Base-by-base conservation (phyloP, 164 flowering plant genomes). In the Magnolia changhungtana region DNA sequence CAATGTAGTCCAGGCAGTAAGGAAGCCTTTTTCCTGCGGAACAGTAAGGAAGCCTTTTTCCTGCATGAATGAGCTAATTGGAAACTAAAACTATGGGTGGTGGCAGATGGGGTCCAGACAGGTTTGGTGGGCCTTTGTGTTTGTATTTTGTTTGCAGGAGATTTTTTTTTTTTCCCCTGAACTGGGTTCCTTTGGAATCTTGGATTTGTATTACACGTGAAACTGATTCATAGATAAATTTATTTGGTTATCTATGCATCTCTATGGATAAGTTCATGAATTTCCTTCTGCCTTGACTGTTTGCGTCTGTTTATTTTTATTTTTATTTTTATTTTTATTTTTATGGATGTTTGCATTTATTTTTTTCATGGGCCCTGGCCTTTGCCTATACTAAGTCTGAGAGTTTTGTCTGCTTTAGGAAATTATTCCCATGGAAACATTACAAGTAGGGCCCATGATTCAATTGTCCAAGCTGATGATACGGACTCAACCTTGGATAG, bases 211-310 rank as follows among this genome's bases (percentile, higher is more conserved):
- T 67, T 37, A 69, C 72, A 59, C 24, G 66, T 69, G 23, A 16
- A 69, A 75, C 73, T 13, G 66, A 75, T 68, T 65, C 67, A 69
- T 68, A 27, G 72, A 69, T 75, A 58, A 68, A 69, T 68, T 75
- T 58, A 10, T 19, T 37, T 75, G 11, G 21, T 64, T 23, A 69
- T 68, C 72, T 58, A 61, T 68, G 72, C 66, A 16, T 72, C 74
- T 21, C 52, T 16, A 72, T n/a, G 63, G 63, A 72, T 72, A 69
- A 69, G 27, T 50, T 70, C n/a, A 49, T 70, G 55, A 20, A 8
- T 55, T 55, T 55, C 16, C 59, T 55, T 55, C 16, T 67, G 68
- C 20, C 10, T 65, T 65, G 2, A 2, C 10, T 65, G 27, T 65
- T 10, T 65, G 7, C 7, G 6, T 67, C 45, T 67, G 45, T 23